Base-by-base conservation (phyloP, 2,329 filamentous ascomycete species). In the Coleophoma cylindrospora region DNA sequence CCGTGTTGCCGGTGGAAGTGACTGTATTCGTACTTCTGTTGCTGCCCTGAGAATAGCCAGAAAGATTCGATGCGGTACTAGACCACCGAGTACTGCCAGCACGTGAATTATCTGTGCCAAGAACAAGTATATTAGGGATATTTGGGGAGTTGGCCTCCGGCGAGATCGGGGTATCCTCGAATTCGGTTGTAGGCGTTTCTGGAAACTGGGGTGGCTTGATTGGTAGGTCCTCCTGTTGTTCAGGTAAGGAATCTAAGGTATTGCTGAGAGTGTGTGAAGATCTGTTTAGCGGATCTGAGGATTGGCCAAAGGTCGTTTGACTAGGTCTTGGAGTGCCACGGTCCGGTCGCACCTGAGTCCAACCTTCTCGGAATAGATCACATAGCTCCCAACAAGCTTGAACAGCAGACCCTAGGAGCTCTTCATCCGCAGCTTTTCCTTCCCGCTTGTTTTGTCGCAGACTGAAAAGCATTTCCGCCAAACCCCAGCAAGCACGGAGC, bases 361-460 rank as follows among this genome's bases (percentile, higher is more conserved):
- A 96, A 15, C 90, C 90, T 70, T 94, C 88, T 44, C 90, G 81
- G 74, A 96, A 96, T 48, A 96, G 83, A 69, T 96, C 90, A 65
- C 90, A 95, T 6, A 96, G 78, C 58, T 96, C 91, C 90, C 90
- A 96, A 66, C 91, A 96, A 13, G 91, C 89, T 64, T 96, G 91
- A 0, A 96, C 87, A 1, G 91, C 90, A 1, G 89, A 94, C 5
- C 87, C 86, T 1, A 96, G 76, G 0, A 96, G 75, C 62, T 96
- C 91, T 62, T 92, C 89, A 56, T 95, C 89, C 0, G 87, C 76
- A 0, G 76, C 72, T 58, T 81, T 87, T 17, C 83, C 83, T 57
- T 94, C 89, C 34, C 86, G 78, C 55, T 80, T 84, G 66, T 85
- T 92, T 61, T 96, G 91, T 3, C 91, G 84, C 38, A 97, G 77